phyloP scores from a whole-genome alignment of 2,329 filamentous ascomycete genomes.

The Penicillium sp. region DNA sequence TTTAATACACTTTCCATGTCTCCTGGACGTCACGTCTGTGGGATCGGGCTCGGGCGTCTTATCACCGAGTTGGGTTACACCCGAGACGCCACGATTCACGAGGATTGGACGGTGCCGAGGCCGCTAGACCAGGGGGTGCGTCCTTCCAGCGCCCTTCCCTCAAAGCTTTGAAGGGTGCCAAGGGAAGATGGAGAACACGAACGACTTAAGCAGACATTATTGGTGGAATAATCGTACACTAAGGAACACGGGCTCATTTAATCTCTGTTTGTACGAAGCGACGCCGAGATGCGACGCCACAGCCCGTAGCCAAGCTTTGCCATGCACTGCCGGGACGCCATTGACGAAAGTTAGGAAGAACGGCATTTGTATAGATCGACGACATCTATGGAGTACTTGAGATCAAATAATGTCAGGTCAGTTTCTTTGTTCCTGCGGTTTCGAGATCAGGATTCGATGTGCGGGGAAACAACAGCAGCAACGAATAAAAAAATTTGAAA shows the following conservation, averaged over 20 bases:
- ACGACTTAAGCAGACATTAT: not conserved
- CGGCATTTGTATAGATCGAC: not conserved
- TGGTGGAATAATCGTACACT: not conserved
- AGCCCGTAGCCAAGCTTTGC: constrained; percentile 6
- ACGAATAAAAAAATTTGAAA: not conserved
- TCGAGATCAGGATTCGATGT: not conserved
- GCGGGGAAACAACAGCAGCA: not conserved
- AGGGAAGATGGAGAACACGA: not conserved
- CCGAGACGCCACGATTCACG: not conserved
- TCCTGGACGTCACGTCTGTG: not conserved
- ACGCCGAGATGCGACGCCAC: constrained; percentile 2
- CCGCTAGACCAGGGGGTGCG: constrained; percentile 1
- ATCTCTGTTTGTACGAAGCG: not conserved
- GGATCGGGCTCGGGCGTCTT: not conserved
- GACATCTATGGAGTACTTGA: not conserved
- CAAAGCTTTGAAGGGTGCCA: not conserved
- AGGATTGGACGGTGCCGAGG: not conserved
- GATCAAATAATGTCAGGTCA: not conserved
- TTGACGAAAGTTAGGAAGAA: not conserved
- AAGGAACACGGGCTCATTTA: not conserved
- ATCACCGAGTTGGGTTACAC: constrained; percentile 1
- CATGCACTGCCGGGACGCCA: not conserved
- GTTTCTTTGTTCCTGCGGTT: not conserved
- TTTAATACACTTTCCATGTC: not conserved
- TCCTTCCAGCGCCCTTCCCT: not conserved